Percentiles rank a stretch among this genome's conserved stretches.
These are phyloP conservation scores for Volvariella volvacea DNA, from an alignment of 1,284 basidiomycete genomes.

Conservation along the genomic window DNA sequence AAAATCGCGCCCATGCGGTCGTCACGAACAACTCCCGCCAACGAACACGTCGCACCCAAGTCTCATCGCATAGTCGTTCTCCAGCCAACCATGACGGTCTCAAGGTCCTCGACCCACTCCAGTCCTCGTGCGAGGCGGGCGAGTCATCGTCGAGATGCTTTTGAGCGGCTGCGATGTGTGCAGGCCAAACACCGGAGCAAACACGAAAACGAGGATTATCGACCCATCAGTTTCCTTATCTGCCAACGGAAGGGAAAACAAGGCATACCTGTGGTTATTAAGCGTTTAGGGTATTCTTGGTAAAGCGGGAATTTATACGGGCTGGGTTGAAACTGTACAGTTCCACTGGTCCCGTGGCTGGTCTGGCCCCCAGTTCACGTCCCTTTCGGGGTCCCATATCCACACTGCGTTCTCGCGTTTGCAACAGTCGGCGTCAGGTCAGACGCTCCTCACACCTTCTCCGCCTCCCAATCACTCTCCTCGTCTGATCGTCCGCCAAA, in stretches of 20 bases:
- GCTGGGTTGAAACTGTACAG: constrained; percentile 44
- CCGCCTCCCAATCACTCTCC: constrained; percentile 13
- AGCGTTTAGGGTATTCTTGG: constrained; percentile 33
- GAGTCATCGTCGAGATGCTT: constrained; percentile 84
- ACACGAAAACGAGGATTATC: too few species aligned
- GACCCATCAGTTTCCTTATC: neutral
- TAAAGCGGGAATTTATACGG: too few species aligned
- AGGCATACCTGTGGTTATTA: constrained; percentile 50
- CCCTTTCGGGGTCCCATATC: constrained; percentile 18
- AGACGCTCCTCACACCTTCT: constrained; percentile 10
- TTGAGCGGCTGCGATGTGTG: constrained; percentile 52
- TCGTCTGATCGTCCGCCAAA: constrained; percentile 37
- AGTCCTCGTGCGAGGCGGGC: constrained; percentile 60
- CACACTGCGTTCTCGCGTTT: constrained; percentile 14
- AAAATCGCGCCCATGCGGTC: constrained; percentile 51
- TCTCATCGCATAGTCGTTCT: constrained; percentile 59
- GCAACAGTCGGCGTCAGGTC: too few species aligned
- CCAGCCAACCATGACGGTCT: constrained; percentile 78
- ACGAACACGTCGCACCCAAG: constrained; percentile 77
- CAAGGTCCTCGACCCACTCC: constrained; percentile 75
- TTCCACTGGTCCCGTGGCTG: constrained; percentile 31
- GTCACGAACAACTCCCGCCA: constrained; percentile 55
- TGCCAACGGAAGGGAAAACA: neutral
- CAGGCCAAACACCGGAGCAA: too few species aligned
- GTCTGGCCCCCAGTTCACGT: constrained; percentile 32